Evolutionary conservation across 495 filamentous ascomycete genomes (phyloP).

Genomic region (Xylaria palmicola): DNA sequence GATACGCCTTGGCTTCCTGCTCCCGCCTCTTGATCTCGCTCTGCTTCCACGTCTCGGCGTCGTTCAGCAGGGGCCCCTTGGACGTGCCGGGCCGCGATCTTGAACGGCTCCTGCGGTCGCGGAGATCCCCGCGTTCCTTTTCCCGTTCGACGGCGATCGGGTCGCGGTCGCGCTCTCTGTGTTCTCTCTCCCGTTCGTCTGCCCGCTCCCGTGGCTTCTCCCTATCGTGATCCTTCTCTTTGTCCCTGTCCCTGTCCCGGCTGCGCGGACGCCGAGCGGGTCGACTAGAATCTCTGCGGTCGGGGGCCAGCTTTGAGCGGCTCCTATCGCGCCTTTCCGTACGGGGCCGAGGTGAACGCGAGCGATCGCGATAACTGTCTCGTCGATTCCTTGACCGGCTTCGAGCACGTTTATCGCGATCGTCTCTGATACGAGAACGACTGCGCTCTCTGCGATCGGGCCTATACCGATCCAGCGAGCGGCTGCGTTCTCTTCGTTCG

Average conservation of each 20-base stretch:
- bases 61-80: constrained; percentile 21
- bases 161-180: constrained; percentile 18
- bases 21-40: constrained; percentile 56
- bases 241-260: constrained; percentile 24
- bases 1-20: constrained; percentile 56
- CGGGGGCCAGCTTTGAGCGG: constrained; percentile 31
- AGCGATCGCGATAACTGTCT: constrained; percentile 30
- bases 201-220: constrained; percentile 13
- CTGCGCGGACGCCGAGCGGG: constrained; percentile 17
- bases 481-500: constrained; percentile 18
- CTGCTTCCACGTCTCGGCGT: constrained; percentile 50
- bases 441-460: constrained; percentile 41
- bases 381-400: constrained; percentile 27
- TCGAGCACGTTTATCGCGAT: constrained; percentile 29
- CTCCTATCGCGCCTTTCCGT: constrained; percentile 35
- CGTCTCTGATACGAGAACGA: constrained; percentile 33
- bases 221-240: constrained; percentile 16
- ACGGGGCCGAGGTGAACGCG: constrained; percentile 33
- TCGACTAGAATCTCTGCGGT: constrained; percentile 25
- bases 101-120: constrained; percentile 37
- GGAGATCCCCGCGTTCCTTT: constrained; percentile 14
- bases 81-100: constrained; percentile 34
- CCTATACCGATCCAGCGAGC: constrained; percentile 30
- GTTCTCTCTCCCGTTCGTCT: constrained; percentile 15
- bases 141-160: constrained; percentile 23